Percentiles rank a stretch among this genome's conserved stretches.
These are phyloP conservation scores for Phaseolus coccineus DNA, from an alignment of 331 rosid species.

Conservation along the genomic window DNA sequence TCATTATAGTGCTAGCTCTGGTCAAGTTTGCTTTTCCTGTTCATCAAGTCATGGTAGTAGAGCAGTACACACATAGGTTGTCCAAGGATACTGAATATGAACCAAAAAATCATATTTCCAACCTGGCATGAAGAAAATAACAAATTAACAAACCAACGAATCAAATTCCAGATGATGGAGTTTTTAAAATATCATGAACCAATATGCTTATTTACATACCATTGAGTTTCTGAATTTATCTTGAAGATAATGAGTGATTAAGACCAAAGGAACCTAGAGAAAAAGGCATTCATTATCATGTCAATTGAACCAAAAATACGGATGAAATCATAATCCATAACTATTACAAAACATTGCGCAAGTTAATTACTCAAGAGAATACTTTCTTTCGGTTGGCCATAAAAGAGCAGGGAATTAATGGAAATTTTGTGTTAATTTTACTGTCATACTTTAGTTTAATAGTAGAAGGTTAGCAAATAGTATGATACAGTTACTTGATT, in stretches of 20 bases:
- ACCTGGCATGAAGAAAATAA: constrained; percentile 57
- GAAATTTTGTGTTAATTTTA: constrained; percentile 8
- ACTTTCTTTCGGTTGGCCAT: neutral
- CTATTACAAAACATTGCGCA: neutral
- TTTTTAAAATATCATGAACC: constrained; percentile 1
- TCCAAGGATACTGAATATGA: constrained; percentile 86
- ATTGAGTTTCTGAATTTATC: constrained; percentile 78
- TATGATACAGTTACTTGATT: constrained; percentile 1
- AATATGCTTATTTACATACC: constrained; percentile 56
- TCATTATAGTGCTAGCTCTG: constrained; percentile 33
- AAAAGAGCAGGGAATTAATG: neutral
- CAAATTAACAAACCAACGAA: constrained; percentile 1
- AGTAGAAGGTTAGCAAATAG: neutral
- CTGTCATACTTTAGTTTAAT: constrained; percentile 6
- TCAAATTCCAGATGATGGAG: constrained; percentile 25
- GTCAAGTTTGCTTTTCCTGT: constrained; percentile 60
- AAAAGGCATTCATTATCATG: constrained; percentile 41
- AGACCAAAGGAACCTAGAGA: constrained; percentile 80
- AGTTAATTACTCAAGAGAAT: constrained; percentile 8
- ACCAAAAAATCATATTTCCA: constrained; percentile 97
- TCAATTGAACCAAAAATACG: constrained; percentile 33
- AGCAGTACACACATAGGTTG: constrained; percentile 93
- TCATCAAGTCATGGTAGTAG: constrained; percentile 96
- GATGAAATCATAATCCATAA: constrained; percentile 25
- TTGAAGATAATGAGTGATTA: constrained; percentile 83